Base-by-base conservation (phyloP, 116 monocot genomes). In the Zostera marina region DNA sequence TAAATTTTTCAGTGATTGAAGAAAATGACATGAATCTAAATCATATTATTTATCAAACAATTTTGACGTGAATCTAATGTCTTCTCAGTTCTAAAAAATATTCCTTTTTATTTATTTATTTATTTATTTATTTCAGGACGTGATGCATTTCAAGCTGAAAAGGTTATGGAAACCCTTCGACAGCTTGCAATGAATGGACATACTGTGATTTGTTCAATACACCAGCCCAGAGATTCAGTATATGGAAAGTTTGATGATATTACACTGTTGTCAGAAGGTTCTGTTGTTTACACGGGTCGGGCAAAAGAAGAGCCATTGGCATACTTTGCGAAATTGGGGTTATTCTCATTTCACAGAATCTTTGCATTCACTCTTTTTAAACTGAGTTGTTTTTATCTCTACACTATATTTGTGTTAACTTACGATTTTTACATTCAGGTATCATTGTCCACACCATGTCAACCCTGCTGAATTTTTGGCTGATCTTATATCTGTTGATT, bases 111-210 rank as follows among this genome's bases (percentile, higher is more conserved):
- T n/a, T n/a, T n/a, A n/a, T n/a, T n/a, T n/a, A n/a, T n/a, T n/a
- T n/a, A n/a, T 20, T 3, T 59, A 5, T 40, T 48, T 42, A 47
- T 14, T 80, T 57, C 62, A 89, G 96, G 96, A 42, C 74, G 89
- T 59, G 96, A 96, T 83, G 96, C 96, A 52, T 96, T 96, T 53
- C 96, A 96, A 66, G 85, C 96, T 53, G 96, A 96, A 70, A 89
- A 79, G 55, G 96, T 96, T 60, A 89, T 96, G 89, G 96, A 96
- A 57, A 96, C 96, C 45, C 89, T 89, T 47, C 67, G 74, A 38
- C 80, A 80, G 56, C 85, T 96, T 70, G 82, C 96, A 55, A 68
- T 74, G 22, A 89, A 83, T 67, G 96, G 96, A n/a, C 96, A 96
- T 62, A 89, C 96, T 66, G 96, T 96, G 23, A 85, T 96, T 22